phyloP scores from a whole-genome alignment of 2,329 filamentous ascomycete genomes.

The Nectriaceae sp. region DNA sequence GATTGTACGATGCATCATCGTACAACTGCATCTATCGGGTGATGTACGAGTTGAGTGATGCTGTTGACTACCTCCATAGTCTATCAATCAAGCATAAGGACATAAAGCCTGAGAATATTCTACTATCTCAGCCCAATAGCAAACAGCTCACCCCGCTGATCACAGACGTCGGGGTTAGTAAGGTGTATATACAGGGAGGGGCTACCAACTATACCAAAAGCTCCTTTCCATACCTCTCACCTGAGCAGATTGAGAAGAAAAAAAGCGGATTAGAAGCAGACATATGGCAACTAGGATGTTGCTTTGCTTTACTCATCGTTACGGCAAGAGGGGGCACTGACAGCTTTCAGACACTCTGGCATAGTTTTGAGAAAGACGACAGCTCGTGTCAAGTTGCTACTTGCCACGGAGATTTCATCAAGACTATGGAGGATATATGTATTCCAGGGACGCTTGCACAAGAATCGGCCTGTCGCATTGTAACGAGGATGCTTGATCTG shows the following conservation, averaged over 20 bases:
- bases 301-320: conserved; percentile 10
- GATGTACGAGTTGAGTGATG: conserved; percentile 8
- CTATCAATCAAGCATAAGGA: conserved; percentile 18
- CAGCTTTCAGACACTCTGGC: not conserved
- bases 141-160: not conserved
- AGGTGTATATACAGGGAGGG: not conserved
- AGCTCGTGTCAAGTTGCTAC: not conserved
- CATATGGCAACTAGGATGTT: conserved; percentile 17
- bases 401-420: not conserved
- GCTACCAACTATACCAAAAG: conserved; percentile 4
- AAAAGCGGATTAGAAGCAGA: conserved; percentile 11
- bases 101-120: conserved; percentile 17
- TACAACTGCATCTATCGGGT: not conserved
- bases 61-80: conserved; percentile 8
- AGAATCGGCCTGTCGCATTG: not conserved
- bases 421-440: not conserved
- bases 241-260: conserved; percentile 3
- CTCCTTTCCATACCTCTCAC: conserved; percentile 3
- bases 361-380: not conserved
- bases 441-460: not conserved
- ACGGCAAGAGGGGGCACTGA: conserved; percentile 2
- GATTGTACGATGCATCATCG: not conserved
- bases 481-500: not conserved
- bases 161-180: conserved; percentile 5
- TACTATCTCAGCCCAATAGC: conserved; percentile 1